A percentile compares a stretch with the other conserved stretches of the same genome.
Conservation (phyloP, 208 protist species). For the Trypanosoma congolense region DNA sequence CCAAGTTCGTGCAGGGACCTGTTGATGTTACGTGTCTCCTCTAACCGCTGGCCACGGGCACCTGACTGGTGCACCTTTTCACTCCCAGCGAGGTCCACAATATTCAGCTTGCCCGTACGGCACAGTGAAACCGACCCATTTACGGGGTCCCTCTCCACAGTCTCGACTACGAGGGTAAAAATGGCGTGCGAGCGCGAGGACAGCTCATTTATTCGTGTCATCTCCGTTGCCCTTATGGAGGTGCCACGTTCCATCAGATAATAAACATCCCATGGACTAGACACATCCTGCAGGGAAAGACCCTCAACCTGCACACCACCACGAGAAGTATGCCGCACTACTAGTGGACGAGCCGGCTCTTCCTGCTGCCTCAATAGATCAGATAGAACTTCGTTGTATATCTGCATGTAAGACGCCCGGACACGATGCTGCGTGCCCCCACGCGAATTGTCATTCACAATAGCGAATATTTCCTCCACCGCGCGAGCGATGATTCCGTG, state of each 20-base stretch:
- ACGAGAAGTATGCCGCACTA: conserved; percentile 66
- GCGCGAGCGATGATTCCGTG: conserved; percentile 76
- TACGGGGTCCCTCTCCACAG: conserved; percentile 40
- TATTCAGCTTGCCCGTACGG: conserved; percentile 87
- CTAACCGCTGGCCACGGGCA: conserved; percentile 71
- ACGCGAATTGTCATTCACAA: conserved; percentile 22
- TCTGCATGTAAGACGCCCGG: conserved; percentile 81
- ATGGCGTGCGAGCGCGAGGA: conserved; percentile 96
- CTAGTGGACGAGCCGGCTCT: conserved; percentile 19
- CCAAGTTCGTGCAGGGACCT: conserved; percentile 54
- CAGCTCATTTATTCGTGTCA: conserved; percentile 90
- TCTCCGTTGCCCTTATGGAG: conserved; percentile 50
- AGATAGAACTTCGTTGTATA: conserved; percentile 89
- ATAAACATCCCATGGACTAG: conserved; percentile 88
- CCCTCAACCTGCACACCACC: conserved; percentile 90
- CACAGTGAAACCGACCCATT: conserved; percentile 34
- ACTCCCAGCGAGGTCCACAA: conserved; percentile 92
- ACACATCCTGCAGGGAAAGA: conserved; percentile 87
- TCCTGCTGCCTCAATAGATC: conserved; percentile 55
- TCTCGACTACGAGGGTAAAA: conserved; percentile 77
- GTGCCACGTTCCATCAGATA: conserved; percentile 80
- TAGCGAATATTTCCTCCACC: conserved; percentile 56
- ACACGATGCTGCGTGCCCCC: conserved; percentile 40
- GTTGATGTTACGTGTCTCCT: conserved; percentile 83
- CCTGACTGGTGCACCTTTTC: conserved; percentile 75